Conservation (phyloP, 1,284 basidiomycete genomes). For the Cryptococcus neoformans region DNA sequence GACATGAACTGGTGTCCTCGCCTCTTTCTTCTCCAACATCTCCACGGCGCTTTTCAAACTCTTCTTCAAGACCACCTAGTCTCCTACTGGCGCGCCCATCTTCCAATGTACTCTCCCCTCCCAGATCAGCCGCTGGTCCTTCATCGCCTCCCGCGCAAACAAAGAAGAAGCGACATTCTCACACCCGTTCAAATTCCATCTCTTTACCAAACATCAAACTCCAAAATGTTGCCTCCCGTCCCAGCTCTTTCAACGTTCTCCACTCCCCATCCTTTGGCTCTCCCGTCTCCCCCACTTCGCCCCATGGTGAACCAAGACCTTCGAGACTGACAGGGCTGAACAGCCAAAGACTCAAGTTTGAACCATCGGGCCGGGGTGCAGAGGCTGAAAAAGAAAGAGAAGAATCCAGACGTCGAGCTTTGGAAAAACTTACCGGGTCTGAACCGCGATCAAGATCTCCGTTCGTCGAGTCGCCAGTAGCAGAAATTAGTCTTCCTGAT, state of each 20-base stretch:
- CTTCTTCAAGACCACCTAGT: conserved; percentile 27
- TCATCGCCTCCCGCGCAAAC: conserved; percentile 27
- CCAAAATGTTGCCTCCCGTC: conserved; percentile 16
- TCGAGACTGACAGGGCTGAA: conserved; percentile 16
- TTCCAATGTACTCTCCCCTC: conserved; percentile 20
- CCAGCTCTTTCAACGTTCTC: conserved; percentile 34
- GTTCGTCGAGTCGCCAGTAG: conserved; percentile 5
- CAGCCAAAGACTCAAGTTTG: conserved; percentile 42
- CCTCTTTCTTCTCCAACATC: conserved; percentile 15
- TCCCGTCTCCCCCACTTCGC: conserved; percentile 33
- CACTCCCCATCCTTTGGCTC: conserved; percentile 23
- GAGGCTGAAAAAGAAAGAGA: conserved; percentile 43
- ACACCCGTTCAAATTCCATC: conserved; percentile 46
- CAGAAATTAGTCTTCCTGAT: conserved; percentile 38
- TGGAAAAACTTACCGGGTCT: conserved; percentile 42
- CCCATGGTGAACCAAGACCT: conserved; percentile 8
- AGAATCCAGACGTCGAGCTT: conserved; percentile 38
- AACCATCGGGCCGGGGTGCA: conserved; percentile 38
- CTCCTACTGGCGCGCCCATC: conserved; percentile 30
- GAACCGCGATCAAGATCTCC: conserved; percentile 2
- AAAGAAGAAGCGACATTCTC: conserved; percentile 39
- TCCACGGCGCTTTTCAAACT: conserved; percentile 14
- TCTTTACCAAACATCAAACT: conserved; percentile 44
- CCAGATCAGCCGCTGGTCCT: conserved; percentile 11
- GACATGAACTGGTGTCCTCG: not conserved